A percentile compares a stretch with the other conserved stretches of the same genome.
Evolutionary conservation across 805 yeast species (phyloP).

Genomic region (Suhomyces prunicola): DNA sequence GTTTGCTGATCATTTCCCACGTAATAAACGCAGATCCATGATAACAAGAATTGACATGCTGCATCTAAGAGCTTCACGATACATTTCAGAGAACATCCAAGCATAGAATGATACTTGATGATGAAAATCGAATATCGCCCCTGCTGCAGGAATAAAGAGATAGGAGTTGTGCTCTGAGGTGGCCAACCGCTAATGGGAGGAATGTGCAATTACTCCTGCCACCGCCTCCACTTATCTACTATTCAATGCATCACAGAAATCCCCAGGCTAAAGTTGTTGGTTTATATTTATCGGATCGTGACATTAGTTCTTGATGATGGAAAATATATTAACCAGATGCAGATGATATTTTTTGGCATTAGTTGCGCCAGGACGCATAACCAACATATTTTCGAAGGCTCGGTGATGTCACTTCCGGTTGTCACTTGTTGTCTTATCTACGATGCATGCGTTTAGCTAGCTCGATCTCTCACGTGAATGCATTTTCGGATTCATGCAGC

Average conservation of each 20-base stretch:
- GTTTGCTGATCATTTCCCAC: neutral
- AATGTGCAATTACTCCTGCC: neutral
- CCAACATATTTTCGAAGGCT: neutral
- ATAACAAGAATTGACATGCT: neutral
- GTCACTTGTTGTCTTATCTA: neutral
- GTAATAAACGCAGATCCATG: neutral
- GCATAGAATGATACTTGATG: neutral
- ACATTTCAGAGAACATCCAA: neutral
- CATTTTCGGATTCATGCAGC: neutral
- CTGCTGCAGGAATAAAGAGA: neutral
- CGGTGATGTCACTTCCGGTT: neutral
- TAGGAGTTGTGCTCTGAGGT: neutral
- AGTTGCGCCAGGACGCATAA: neutral
- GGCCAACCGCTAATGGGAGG: neutral
- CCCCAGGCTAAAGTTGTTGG: neutral
- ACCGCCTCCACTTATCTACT: neutral
- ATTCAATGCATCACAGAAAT: neutral
- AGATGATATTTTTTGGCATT: neutral
- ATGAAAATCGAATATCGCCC: neutral
- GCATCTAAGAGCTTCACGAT: neutral
- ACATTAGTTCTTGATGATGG: neutral
- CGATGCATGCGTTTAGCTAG: neutral
- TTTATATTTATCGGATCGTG: neutral
- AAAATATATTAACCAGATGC: neutral
- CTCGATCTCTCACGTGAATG: neutral